Base-by-base conservation (phyloP, 306 rosid genomes). In the Lupinus albus region DNA sequence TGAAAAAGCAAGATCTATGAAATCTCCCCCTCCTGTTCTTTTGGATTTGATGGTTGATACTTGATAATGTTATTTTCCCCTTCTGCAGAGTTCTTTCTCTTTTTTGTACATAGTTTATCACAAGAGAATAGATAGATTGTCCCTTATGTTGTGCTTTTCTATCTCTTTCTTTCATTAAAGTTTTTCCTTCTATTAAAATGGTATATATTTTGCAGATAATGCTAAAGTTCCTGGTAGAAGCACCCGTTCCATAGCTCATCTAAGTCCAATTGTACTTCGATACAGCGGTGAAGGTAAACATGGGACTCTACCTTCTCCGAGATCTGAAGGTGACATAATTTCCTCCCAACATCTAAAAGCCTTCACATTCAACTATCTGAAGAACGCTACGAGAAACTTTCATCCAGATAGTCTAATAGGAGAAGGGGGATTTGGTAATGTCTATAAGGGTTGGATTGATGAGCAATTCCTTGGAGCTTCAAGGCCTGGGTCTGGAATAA, bases 371-470 rank as follows among this genome's bases (percentile, higher is more conserved):
- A 77, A 61, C 52, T 88, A 88, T 64, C 88, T 88, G 8, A 81
- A 67, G 80, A 78, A 73, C 38, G 86, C 84, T 10, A 88, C 95
- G 6, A 75, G 85, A 74, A 85, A 88, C 67, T 88, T 88, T 56
- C 79, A 77, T 11, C 84, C 91, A 2, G 88, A 83, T 71, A 77
- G 79, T 72, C 81, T 88, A 47, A 79, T 85, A 0, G 95, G 95
- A 13, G 81, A 88, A 79, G 95, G 95, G 49, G 95, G 91, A 52
- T 88, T 88, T 47, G 95, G 95, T n/a, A 66, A 77, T 67, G 95
- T 88, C 55, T 88, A 83, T 75, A 88, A 85, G 60, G 95, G 91
- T 16, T 85, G 95, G 91, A 72, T 88, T 64, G 83, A 88, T 63
- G 88, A 80, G 33, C 20, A 80, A 51, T 72, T 84, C 1, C 56